Percentiles rank a stretch among this genome's conserved stretches.
These are phyloP conservation scores for Rhynchosporium secalis DNA, from an alignment of 2,329 filamentous ascomycete species.

Conservation along the genomic window DNA sequence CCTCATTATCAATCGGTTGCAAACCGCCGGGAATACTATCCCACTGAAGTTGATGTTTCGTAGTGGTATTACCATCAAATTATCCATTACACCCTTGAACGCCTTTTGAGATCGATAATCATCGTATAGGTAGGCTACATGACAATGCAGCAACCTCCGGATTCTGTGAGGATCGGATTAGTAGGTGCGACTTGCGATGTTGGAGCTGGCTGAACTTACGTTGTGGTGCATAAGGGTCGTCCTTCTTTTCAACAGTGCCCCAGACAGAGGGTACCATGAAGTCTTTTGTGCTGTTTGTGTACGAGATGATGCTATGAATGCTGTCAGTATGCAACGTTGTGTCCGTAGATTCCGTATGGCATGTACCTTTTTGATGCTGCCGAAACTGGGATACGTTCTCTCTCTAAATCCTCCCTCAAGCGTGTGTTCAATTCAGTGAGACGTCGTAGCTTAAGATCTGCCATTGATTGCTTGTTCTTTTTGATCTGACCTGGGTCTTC, in stretches of 20 bases:
- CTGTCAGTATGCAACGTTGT: background rate
- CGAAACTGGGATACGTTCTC: slow-evolving; percentile 92
- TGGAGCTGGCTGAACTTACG: slow-evolving; percentile 39
- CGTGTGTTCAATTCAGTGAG: slow-evolving; percentile 96
- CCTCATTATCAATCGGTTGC: slow-evolving; percentile 14
- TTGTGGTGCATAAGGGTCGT: slow-evolving; percentile 98
- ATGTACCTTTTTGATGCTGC: slow-evolving; percentile 69
- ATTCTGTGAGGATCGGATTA: slow-evolving; percentile 14
- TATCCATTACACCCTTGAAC: slow-evolving; percentile 30
- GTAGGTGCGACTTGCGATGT: background rate
- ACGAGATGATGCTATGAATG: slow-evolving; percentile 79
- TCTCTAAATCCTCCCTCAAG: slow-evolving; percentile 91
- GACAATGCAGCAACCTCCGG: slow-evolving; percentile 77
- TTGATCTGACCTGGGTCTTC: slow-evolving; percentile 69
- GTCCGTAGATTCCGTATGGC: background rate
- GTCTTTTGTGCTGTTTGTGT: slow-evolving; percentile 96
- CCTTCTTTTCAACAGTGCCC: slow-evolving; percentile 90
- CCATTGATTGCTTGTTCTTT: slow-evolving; percentile 99
- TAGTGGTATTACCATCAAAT: slow-evolving; percentile 26
- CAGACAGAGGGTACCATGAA: slow-evolving; percentile 98
- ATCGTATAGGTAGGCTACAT: slow-evolving; percentile 60
- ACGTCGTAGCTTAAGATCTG: slow-evolving; percentile 92
- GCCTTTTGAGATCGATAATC: slow-evolving; percentile 19
- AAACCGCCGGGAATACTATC: slow-evolving; percentile 18
- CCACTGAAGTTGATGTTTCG: slow-evolving; percentile 13